Conservation (phyloP, 1,284 basidiomycete species). For the Cutaneotrichosporon spelunceum region DNA sequence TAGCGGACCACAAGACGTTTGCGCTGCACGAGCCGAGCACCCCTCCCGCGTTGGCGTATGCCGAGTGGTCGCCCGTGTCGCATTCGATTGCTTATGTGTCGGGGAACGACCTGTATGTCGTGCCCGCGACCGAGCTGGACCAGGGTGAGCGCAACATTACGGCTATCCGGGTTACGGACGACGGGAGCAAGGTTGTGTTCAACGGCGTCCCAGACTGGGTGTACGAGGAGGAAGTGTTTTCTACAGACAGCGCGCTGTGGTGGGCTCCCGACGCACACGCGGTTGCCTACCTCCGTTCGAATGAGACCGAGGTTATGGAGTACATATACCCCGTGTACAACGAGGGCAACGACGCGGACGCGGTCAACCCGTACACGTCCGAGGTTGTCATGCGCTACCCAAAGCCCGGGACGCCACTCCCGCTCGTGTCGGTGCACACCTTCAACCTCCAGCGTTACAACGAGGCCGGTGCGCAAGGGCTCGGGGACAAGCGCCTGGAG, state of each 20-base stretch:
- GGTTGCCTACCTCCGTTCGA: constrained; percentile 78
- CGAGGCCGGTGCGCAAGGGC: constrained; percentile 2
- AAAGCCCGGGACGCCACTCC: constrained; percentile 83
- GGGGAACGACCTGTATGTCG: constrained; percentile 77
- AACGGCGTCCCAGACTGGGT: constrained; percentile 97
- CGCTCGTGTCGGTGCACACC: constrained; percentile 76
- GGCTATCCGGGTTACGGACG: constrained; percentile 69
- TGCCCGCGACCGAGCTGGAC: constrained; percentile 53
- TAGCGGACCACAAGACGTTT: constrained; percentile 62
- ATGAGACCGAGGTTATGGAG: constrained; percentile 82
- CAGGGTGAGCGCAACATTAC: constrained; percentile 13
- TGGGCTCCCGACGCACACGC: constrained; percentile 81
- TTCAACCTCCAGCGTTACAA: constrained; percentile 60
- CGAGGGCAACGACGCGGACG: constrained; percentile 64
- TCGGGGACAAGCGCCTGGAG: constrained; percentile 1
- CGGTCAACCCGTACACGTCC: constrained; percentile 72
- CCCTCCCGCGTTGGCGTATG: constrained; percentile 65
- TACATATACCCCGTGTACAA: constrained; percentile 90
- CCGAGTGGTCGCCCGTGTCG: constrained; percentile 79
- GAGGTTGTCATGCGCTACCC: constrained; percentile 66
- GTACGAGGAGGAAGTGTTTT: constrained; percentile 89
- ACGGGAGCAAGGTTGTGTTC: constrained; percentile 79
- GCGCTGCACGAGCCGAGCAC: constrained; percentile 61
- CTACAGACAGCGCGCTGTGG: constrained; percentile 73
- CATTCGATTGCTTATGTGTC: constrained; percentile 75